These are phyloP conservation scores for Fulvia fulva DNA, from an alignment of 2,329 filamentous ascomycete genomes.

Conservation along the genomic window DNA sequence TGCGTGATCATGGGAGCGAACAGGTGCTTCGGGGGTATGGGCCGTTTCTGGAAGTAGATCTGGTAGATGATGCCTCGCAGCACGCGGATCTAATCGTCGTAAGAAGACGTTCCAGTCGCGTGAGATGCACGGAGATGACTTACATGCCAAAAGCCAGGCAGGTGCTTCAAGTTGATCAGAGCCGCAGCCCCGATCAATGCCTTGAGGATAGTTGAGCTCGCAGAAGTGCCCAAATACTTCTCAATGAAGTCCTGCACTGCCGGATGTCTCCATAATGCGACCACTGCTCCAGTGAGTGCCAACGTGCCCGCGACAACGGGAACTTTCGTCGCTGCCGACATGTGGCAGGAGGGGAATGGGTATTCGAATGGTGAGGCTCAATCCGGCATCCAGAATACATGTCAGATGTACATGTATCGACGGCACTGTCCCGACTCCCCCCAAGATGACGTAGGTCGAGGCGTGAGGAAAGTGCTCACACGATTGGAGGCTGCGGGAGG, in stretches of 20 bases:
- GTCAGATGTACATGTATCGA: too few species aligned
- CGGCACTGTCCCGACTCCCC: neutral
- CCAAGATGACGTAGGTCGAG: neutral
- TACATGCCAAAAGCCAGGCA: constrained; percentile 75
- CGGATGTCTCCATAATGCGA: constrained; percentile 17
- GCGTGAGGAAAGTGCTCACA: neutral
- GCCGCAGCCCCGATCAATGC: constrained; percentile 42
- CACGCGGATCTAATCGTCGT: constrained; percentile 40
- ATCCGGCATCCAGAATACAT: neutral
- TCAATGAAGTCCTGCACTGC: constrained; percentile 26
- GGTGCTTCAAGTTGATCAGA: constrained; percentile 66
- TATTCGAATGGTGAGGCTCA: neutral
- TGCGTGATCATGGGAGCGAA: constrained; percentile 68
- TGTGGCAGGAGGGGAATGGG: neutral
- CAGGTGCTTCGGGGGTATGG: constrained; percentile 55
- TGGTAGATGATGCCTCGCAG: constrained; percentile 46
- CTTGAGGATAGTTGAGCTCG: constrained; percentile 23
- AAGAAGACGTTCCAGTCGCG: neutral
- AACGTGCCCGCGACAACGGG: constrained; percentile 3
- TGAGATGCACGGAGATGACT: too few species aligned
- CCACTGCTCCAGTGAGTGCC: constrained; percentile 1
- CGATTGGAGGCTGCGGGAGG: neutral
- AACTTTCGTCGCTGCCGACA: constrained; percentile 9
- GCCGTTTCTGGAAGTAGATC: constrained; percentile 40
- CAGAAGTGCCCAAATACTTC: constrained; percentile 20